These are phyloP conservation scores for Ogataea neopini DNA, from an alignment of 805 yeast genomes.

Conservation along the genomic window DNA sequence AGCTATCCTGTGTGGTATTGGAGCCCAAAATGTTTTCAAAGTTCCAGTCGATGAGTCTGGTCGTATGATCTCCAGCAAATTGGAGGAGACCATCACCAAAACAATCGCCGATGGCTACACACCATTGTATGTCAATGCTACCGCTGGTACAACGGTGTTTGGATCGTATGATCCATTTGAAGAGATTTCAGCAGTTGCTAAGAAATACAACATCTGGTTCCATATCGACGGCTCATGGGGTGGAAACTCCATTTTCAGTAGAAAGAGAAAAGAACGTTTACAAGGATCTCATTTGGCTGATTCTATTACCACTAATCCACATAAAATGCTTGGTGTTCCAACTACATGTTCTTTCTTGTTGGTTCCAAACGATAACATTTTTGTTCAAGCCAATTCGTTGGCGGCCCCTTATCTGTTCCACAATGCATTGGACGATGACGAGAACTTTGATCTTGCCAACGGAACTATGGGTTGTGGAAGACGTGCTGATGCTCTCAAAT, in stretches of 20 bases:
- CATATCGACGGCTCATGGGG: conserved; percentile 94
- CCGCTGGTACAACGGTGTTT: conserved; percentile 88
- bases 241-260: conserved; percentile 74
- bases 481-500: conserved; percentile 76
- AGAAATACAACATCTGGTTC: conserved; percentile 63
- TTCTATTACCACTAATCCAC: conserved; percentile 81
- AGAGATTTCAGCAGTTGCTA: conserved; percentile 54
- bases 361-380: conserved; percentile 63
- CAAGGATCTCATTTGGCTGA: conserved; percentile 67
- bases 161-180: conserved; percentile 77
- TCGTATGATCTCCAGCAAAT: conserved; percentile 48
- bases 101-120: conserved; percentile 55
- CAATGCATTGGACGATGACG: conserved; percentile 48
- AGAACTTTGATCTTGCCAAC: conserved; percentile 73
- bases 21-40: conserved; percentile 61
- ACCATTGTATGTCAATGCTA: conserved; percentile 76
- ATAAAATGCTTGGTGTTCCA: conserved; percentile 88
- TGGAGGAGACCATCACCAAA: conserved; percentile 46
- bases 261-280: conserved; percentile 44
- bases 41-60: conserved; percentile 60
- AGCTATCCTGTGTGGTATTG: conserved; percentile 74
- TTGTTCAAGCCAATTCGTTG: conserved; percentile 73
- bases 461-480: conserved; percentile 94
- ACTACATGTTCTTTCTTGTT: conserved; percentile 72
- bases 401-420: conserved; percentile 84